A percentile compares a stretch with the other conserved stretches of the same genome.
These are phyloP conservation scores for Durio zibethinus DNA, from an alignment of 345 rosid species.

Conservation along the genomic window DNA sequence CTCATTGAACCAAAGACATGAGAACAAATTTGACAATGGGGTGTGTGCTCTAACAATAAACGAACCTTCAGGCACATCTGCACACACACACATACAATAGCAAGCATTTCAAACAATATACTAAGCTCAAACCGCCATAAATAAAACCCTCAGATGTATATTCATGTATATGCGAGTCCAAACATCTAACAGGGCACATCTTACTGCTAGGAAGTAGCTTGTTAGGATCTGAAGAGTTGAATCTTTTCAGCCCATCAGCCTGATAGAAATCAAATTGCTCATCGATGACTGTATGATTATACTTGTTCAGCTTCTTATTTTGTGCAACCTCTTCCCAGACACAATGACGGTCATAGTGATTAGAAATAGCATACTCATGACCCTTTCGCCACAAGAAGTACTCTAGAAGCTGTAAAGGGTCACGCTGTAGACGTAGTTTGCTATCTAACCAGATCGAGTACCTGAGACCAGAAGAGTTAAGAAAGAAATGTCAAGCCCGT, in stretches of 20 bases:
- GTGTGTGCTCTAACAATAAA: slow-evolving; percentile 92
- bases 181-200: slow-evolving; percentile 19
- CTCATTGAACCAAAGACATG: slow-evolving; percentile 99
- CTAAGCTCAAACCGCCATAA: background rate
- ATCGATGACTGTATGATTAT: slow-evolving; percentile 80
- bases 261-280: slow-evolving; percentile 81
- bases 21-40: slow-evolving; percentile 94
- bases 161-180: slow-evolving; percentile 6
- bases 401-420: slow-evolving; percentile 78
- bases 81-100: slow-evolving; percentile 4
- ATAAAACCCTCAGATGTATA: background rate
- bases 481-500: background rate
- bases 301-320: slow-evolving; percentile 90
- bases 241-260: slow-evolving; percentile 80
- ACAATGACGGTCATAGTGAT: slow-evolving; percentile 93
- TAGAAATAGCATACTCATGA: slow-evolving; percentile 85
- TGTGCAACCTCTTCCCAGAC: slow-evolving; percentile 97
- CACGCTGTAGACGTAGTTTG: slow-evolving; percentile 86
- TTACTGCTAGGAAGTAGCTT: slow-evolving; percentile 97
- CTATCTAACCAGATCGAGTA: slow-evolving; percentile 99
- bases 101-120: background rate
- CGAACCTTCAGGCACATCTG: slow-evolving; percentile 99
- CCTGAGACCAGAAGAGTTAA: slow-evolving; percentile 37
- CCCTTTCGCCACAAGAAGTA: slow-evolving; percentile 97
- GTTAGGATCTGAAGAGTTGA: slow-evolving; percentile 68